Conservation (phyloP, 1,139 yeast species). For the Yamadazyma diddensiae region DNA sequence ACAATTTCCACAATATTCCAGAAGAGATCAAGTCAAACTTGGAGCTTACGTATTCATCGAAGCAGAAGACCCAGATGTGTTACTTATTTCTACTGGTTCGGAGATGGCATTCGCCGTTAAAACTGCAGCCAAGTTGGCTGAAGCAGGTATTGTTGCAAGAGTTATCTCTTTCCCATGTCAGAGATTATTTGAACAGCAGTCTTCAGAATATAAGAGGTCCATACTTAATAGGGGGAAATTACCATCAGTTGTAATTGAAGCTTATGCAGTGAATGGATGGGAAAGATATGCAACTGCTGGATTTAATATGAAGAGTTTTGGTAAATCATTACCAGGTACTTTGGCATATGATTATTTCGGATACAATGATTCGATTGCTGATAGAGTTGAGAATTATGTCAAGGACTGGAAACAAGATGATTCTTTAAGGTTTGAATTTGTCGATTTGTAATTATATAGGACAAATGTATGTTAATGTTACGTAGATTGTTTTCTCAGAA, state of each 20-base stretch:
- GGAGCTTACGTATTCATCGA: conserved; percentile 27
- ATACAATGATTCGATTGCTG: conserved; percentile 23
- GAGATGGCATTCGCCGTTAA: conserved; percentile 26
- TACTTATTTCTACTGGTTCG: conserved; percentile 27
- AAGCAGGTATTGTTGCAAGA: conserved; percentile 20
- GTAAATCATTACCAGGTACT: conserved; percentile 31
- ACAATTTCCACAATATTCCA: conserved; percentile 21
- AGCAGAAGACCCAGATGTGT: conserved; percentile 17
- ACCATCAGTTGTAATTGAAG: conserved; percentile 30
- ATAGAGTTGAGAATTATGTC: conserved; percentile 18
- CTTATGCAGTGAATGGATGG: conserved; percentile 34
- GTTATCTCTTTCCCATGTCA: conserved; percentile 27
- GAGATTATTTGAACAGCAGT: conserved; percentile 24
- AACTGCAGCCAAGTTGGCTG: conserved; percentile 23
- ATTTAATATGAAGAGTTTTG: conserved; percentile 24
- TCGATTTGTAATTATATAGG: conserved; percentile 20
- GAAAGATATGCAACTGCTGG: conserved; percentile 35
- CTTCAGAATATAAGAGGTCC: conserved; percentile 20
- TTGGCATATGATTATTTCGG: conserved; percentile 29
- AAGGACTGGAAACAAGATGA: conserved; percentile 19
- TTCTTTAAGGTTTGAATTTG: conserved; percentile 23
- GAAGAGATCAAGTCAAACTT: conserved; percentile 17
- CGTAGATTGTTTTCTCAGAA: too few relatives aligned
- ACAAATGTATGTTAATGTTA: too few relatives aligned
- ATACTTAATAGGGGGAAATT: conserved; percentile 20